A percentile compares a stretch with the other conserved stretches of the same genome.
These are phyloP conservation scores for Tolypocladium endophyticum DNA, from an alignment of 2,329 filamentous ascomycete species.

Conservation along the genomic window DNA sequence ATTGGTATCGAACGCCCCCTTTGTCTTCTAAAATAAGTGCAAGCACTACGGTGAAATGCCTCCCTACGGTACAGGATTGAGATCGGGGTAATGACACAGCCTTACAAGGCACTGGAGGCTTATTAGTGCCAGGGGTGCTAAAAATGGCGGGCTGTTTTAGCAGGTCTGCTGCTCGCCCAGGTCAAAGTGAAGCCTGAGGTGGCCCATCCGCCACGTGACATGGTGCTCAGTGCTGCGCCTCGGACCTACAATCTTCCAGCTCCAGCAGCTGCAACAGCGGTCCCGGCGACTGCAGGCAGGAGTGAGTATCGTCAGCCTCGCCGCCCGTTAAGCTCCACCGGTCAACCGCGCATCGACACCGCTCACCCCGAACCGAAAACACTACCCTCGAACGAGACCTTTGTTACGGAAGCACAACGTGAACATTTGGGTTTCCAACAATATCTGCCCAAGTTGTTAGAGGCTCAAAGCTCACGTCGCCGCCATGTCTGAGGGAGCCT, in stretches of 20 bases:
- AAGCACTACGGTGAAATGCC: too few relatives aligned
- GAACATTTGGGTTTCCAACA: background rate
- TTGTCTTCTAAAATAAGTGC: too few relatives aligned
- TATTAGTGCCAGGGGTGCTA: too few relatives aligned
- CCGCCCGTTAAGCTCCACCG: background rate
- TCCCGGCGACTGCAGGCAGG: background rate
- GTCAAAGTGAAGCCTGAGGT: too few relatives aligned
- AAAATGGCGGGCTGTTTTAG: background rate
- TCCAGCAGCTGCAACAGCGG: background rate
- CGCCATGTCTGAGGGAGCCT: slow-evolving; percentile 67
- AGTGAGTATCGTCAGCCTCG: slow-evolving; percentile 8
- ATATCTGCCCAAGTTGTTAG: background rate
- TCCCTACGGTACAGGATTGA: too few relatives aligned
- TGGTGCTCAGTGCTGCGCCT: too few relatives aligned
- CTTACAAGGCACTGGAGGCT: too few relatives aligned
- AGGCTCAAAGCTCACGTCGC: slow-evolving; percentile 2
- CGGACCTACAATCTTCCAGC: background rate
- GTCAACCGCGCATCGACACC: background rate
- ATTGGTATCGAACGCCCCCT: too few relatives aligned
- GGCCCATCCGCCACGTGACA: background rate
- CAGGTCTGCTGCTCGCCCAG: background rate
- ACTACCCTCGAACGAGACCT: background rate
- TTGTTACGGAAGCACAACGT: background rate
- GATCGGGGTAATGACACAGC: too few relatives aligned
- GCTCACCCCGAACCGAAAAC: background rate